These are phyloP conservation scores for Simplicillium sp. DNA, from an alignment of 2,329 filamentous ascomycete genomes.

Conservation along the genomic window DNA sequence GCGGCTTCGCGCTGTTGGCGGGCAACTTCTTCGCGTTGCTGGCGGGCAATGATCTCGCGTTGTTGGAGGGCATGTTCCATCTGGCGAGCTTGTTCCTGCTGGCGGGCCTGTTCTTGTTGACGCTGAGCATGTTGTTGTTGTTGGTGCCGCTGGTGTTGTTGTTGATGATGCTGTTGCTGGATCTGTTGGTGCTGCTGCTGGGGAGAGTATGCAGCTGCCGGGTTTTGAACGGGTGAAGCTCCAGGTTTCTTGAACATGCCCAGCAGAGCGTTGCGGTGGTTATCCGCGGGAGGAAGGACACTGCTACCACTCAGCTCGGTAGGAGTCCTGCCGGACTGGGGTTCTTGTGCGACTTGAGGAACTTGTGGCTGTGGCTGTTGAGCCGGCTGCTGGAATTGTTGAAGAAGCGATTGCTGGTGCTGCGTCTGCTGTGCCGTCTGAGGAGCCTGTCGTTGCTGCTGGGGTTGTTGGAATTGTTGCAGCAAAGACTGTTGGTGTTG, in stretches of 20 bases:
- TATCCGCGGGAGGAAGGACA: constrained; percentile 12
- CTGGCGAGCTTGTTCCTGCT: not conserved
- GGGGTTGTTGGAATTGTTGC: constrained; percentile 3
- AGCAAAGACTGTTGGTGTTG: constrained; percentile 1
- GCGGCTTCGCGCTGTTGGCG: not conserved
- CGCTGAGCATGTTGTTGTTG: too few species aligned
- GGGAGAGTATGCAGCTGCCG: not conserved
- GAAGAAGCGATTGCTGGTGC: constrained; percentile 1
- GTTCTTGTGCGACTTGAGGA: not conserved
- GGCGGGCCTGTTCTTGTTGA: too few species aligned
- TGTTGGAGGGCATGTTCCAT: not conserved
- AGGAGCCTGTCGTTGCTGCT: not conserved
- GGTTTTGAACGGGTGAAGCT: constrained; percentile 11
- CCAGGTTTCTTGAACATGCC: constrained; percentile 42
- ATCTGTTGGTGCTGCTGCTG: constrained; percentile 3
- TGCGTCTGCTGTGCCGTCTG: constrained; percentile 3
- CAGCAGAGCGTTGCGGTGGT: constrained; percentile 39
- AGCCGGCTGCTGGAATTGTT: constrained; percentile 3
- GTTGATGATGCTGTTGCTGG: not conserved
- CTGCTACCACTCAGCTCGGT: constrained; percentile 18
- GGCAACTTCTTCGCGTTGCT: not conserved
- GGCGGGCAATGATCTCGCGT: not conserved
- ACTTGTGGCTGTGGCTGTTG: not conserved
- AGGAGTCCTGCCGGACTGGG: constrained; percentile 8
- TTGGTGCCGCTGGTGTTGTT: too few species aligned